These are phyloP conservation scores for Trifolium fragiferum DNA, from an alignment of 306 rosid genomes.

Conservation along the genomic window DNA sequence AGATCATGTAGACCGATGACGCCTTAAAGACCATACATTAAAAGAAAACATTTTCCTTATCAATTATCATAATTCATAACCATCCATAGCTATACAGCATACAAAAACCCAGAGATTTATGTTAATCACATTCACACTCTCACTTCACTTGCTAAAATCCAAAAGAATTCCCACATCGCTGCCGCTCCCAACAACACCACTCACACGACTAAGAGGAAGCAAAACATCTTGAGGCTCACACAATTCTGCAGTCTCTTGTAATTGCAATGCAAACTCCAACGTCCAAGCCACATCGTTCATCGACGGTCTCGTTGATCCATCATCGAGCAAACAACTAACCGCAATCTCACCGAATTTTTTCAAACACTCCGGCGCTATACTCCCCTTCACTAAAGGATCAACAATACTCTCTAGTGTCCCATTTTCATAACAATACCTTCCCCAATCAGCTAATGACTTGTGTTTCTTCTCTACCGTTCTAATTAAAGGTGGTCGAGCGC, in stretches of 20 bases:
- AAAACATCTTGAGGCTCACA: too few relatives aligned
- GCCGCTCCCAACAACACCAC: too few relatives aligned
- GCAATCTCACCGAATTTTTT: constrained; percentile 52
- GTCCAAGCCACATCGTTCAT: constrained; percentile 72
- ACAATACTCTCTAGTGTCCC: constrained; percentile 47
- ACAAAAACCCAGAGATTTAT: too few relatives aligned
- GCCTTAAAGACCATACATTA: too few relatives aligned
- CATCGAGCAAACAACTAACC: constrained; percentile 54
- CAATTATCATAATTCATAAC: too few relatives aligned
- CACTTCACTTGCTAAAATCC: too few relatives aligned
- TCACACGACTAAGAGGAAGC: too few relatives aligned
- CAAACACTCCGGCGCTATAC: constrained; percentile 44
- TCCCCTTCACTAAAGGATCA: constrained; percentile 51
- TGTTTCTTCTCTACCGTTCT: constrained; percentile 38
- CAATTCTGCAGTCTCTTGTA: constrained; percentile 60
- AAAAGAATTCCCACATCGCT: too few relatives aligned
- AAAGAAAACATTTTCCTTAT: too few relatives aligned
- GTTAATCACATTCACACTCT: too few relatives aligned
- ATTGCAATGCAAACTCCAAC: constrained; percentile 60
- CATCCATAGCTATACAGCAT: too few relatives aligned
- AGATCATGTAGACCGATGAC: too few relatives aligned
- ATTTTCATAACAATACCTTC: constrained; percentile 19
- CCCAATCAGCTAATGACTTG: constrained; percentile 56
- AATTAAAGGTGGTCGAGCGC: constrained; percentile 52
- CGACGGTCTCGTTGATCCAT: constrained; percentile 54